phyloP scores from a whole-genome alignment of 148 eudicot species.

The Fallopia convolvulus region DNA sequence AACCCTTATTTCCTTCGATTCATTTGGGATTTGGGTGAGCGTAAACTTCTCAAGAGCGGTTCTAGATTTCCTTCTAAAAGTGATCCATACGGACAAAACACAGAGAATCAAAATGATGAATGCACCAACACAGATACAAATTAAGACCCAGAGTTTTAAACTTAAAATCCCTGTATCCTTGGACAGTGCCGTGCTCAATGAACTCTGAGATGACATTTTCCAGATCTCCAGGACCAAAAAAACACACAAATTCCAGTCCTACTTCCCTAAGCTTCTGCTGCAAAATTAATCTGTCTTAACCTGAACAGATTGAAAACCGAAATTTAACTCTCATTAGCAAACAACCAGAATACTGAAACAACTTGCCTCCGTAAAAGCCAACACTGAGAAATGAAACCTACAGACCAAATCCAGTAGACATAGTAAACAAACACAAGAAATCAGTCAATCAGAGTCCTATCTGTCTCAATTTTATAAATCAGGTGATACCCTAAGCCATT shows the following conservation, averaged over 20 bases:
- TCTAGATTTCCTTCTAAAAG: conserved; percentile 47
- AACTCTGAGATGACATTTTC: conserved; percentile 8
- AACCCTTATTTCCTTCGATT: conserved; percentile 71
- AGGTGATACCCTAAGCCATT: not conserved
- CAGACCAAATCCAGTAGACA: not conserved
- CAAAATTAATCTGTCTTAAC: not conserved
- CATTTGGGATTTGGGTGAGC: conserved; percentile 62
- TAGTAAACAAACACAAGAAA: not conserved
- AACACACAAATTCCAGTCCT: not conserved
- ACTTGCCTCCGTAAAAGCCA: not conserved
- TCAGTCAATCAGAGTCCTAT: not conserved
- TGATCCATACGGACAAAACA: conserved; percentile 49
- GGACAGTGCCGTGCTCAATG: conserved; percentile 44
- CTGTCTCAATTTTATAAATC: not conserved
- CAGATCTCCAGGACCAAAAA: not conserved
- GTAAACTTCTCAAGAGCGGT: conserved; percentile 35
- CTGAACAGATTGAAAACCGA: not conserved
- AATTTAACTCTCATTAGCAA: not conserved
- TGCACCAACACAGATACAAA: conserved; percentile 50
- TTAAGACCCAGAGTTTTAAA: conserved; percentile 65
- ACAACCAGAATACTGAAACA: not conserved
- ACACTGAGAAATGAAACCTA: not conserved
- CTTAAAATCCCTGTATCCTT: conserved; percentile 49
- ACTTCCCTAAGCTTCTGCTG: not conserved
- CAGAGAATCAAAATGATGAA: conserved; percentile 44